Percentiles rank a stretch among this genome's conserved stretches.
phyloP scores from a whole-genome alignment of 768 basidiomycete species.

The Mycena belliarum region DNA sequence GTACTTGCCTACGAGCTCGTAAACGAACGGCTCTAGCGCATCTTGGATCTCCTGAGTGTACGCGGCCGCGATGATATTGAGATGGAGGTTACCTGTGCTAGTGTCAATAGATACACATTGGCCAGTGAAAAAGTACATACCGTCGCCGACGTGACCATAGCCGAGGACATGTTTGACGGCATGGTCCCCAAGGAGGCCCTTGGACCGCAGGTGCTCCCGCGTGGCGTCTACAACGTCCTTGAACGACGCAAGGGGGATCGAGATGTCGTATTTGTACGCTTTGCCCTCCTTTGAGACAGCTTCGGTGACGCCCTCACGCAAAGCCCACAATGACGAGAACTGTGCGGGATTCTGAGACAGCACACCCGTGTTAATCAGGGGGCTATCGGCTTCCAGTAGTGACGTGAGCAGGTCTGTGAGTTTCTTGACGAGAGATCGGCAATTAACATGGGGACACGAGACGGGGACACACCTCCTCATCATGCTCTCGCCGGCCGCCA shows the following conservation, averaged over 20 bases:
- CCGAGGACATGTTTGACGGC: constrained; percentile 86
- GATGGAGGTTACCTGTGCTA: constrained; percentile 82
- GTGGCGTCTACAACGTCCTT: constrained; percentile 84
- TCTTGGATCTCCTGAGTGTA: constrained; percentile 84
- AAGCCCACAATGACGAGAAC: constrained; percentile 85
- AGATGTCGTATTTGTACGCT: constrained; percentile 96
- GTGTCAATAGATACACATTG: not conserved
- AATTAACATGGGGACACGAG: not conserved
- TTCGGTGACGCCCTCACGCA: constrained; percentile 92
- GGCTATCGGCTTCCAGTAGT: constrained; percentile 71
- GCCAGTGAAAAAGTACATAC: constrained; percentile 53
- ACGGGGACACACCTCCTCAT: constrained; percentile 68
- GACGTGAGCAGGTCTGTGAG: constrained; percentile 73
- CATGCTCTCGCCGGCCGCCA: constrained; percentile 89
- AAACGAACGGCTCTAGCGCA: constrained; percentile 93
- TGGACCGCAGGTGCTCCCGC: constrained; percentile 65
- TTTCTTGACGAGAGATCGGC: constrained; percentile 66
- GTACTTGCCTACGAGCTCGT: constrained; percentile 80
- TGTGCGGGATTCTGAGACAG: constrained; percentile 90
- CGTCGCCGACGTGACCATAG: constrained; percentile 97
- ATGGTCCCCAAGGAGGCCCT: constrained; percentile 68
- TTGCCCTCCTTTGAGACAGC: constrained; percentile 92
- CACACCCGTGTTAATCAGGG: constrained; percentile 86
- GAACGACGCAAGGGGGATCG: constrained; percentile 84
- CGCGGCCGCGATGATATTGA: constrained; percentile 84